Base-by-base conservation (phyloP, 768 basidiomycete species). In the Xerocomus brunneocitrinus region DNA sequence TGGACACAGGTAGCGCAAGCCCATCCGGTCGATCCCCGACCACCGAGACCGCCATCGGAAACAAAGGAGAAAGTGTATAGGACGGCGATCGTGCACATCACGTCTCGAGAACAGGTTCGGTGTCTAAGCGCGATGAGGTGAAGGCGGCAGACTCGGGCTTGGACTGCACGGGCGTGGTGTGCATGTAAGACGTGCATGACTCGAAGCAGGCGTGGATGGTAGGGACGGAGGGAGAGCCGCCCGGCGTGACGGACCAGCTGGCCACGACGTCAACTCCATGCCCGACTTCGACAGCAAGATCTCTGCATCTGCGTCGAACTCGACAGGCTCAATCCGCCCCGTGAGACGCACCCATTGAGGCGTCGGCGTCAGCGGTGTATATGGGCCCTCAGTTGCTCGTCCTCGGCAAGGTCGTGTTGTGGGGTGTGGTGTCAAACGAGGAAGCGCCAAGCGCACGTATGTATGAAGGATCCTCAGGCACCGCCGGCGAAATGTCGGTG, bases 311-410 rank as follows among this genome's bases (percentile, higher is more conserved):
- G 80, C 71, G 55, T n/a, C n/a, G n/a, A n/a, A n/a, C n/a, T 85
- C 81, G 8, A 80, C 80, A 3, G 71, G 67, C 24, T 76, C 70
- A 35, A 87, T 83, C 70, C 75, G 79, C 0, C 84, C 85, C 0
- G 67, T 63, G 50, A 77, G 74, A 19, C 84, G 78, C 28, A 83
- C 74, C 7, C 68, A 65, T 13, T 55, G 55, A 6, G 54, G 65
- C 13, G 42, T 65, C 30, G 55, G 65, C 0, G 64, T 61, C 8
- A 58, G 51, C 2, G 68, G 66, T 31, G 34, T 52, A 14, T 56
- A 55, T 1, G 16, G 58, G 13, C 59, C 64, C 8, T 60, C 53
- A n/a, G n/a, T 12, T 48, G 35, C 24, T 57, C 54, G 13, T 53
- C 55, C 32, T 40, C 31, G 16, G 43, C 39, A 0, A 19, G 38